Evolutionary conservation across 768 basidiomycete genomes (phyloP).

Genomic region (Sutorius australiensis): DNA sequence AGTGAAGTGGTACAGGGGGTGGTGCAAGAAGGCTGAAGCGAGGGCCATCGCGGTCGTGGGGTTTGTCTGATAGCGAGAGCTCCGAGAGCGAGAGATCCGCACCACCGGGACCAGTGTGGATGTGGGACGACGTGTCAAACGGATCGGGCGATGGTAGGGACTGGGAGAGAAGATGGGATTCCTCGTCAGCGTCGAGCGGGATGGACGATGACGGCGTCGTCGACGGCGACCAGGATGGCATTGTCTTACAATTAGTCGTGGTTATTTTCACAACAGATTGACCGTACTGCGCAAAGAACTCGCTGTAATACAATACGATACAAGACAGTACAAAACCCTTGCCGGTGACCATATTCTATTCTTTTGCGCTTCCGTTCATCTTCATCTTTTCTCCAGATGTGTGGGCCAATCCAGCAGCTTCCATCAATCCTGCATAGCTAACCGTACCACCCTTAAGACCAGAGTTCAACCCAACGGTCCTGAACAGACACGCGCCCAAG

Average conservation of each 20-base stretch:
- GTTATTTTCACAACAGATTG: not conserved
- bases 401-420: slow-evolving; percentile 15
- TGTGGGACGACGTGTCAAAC: slow-evolving; percentile 29
- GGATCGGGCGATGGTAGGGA: slow-evolving; percentile 37
- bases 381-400: not conserved
- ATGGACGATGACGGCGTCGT: slow-evolving; percentile 31
- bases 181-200: slow-evolving; percentile 16
- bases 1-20: slow-evolving; percentile 13
- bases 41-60: slow-evolving; percentile 24
- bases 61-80: slow-evolving; percentile 42
- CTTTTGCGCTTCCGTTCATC: slow-evolving; percentile 14
- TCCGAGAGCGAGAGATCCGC: slow-evolving; percentile 58
- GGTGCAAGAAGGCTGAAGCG: slow-evolving; percentile 35
- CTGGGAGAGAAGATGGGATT: slow-evolving; percentile 47
- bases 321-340: not conserved
- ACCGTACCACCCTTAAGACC: slow-evolving; percentile 19
- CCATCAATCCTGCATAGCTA: slow-evolving; percentile 19
- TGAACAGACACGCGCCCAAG: slow-evolving; percentile 21
- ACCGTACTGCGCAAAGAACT: not conserved
- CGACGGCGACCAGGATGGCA: slow-evolving; percentile 31
- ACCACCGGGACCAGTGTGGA: slow-evolving; percentile 40
- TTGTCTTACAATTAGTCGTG: slow-evolving; percentile 3
- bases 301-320: not conserved
- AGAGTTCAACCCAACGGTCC: slow-evolving; percentile 16
- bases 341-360: slow-evolving; percentile 1